These are phyloP conservation scores for Cynara cardunculus DNA, from an alignment of 129 eudicot species.

Conservation along the genomic window DNA sequence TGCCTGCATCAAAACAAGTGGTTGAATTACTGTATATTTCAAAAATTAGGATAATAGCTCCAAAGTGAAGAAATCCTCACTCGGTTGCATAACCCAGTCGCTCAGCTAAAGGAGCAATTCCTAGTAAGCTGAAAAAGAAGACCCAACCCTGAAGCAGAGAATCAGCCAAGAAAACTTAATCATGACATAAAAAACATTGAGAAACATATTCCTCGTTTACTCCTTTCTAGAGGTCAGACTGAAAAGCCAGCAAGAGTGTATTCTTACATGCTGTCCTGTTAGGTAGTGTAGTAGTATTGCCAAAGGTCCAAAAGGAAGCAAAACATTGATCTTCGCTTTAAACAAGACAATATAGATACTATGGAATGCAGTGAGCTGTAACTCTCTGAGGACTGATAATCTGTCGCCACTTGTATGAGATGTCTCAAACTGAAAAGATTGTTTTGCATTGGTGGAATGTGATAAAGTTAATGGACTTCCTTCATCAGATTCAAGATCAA, in stretches of 20 bases:
- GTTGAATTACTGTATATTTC: not conserved
- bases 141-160: slow-evolving; percentile 70
- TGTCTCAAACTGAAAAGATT: slow-evolving; percentile 52
- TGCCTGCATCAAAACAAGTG: slow-evolving; percentile 50
- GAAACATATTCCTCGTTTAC: not conserved
- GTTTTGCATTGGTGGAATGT: slow-evolving; percentile 28
- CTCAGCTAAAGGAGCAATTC: slow-evolving; percentile 91
- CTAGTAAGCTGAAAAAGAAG: slow-evolving; percentile 84
- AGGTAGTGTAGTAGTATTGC: slow-evolving; percentile 76
- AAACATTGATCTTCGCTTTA: slow-evolving; percentile 80
- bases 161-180: not conserved
- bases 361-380: slow-evolving; percentile 32
- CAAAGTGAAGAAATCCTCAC: slow-evolving; percentile 38
- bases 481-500: slow-evolving; percentile 53
- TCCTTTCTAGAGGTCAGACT: not conserved
- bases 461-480: slow-evolving; percentile 44
- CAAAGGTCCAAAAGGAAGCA: slow-evolving; percentile 92
- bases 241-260: not conserved
- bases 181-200: not conserved
- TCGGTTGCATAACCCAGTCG: slow-evolving; percentile 93
- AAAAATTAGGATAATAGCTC: not conserved
- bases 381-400: slow-evolving; percentile 4
- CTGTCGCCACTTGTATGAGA: slow-evolving; percentile 22
- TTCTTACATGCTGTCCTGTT: slow-evolving; percentile 69
- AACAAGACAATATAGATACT: slow-evolving; percentile 68